phyloP scores from a whole-genome alignment of 352 stramenopile genomes.

The Pythium dissimile region DNA sequence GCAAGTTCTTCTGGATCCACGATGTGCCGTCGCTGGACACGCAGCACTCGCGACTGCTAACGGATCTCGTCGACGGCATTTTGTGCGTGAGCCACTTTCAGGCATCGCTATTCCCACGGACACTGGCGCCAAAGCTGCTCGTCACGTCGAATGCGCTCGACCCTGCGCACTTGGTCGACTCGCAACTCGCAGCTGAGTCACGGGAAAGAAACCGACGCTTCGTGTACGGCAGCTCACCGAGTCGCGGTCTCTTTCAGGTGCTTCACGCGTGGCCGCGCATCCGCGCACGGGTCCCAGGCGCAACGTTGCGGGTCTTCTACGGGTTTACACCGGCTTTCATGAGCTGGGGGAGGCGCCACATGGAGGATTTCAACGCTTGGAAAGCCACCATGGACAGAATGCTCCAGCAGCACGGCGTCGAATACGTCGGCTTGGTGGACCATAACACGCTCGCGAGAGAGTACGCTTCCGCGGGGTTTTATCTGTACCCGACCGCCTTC shows the following conservation, averaged over 20 bases:
- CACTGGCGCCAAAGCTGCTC: constrained; percentile 42
- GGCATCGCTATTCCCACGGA: constrained; percentile 39
- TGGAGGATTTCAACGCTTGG: constrained; percentile 64
- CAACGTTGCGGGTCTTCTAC: constrained; percentile 84
- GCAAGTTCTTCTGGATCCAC: constrained; percentile 82
- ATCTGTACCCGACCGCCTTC: constrained; percentile 88
- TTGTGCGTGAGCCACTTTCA: constrained; percentile 86
- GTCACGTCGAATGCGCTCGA: constrained; percentile 80
- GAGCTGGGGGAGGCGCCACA: constrained; percentile 40
- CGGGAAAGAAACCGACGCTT: constrained; percentile 57
- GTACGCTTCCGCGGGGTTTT: constrained; percentile 81
- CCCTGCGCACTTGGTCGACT: constrained; percentile 53
- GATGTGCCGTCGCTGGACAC: constrained; percentile 49
- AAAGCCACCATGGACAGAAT: constrained; percentile 36
- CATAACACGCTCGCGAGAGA: constrained; percentile 64
- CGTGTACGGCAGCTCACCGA: constrained; percentile 86
- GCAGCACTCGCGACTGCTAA: constrained; percentile 31
- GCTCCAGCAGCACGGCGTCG: constrained; percentile 47
- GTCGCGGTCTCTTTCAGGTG: constrained; percentile 65
- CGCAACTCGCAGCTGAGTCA: not conserved
- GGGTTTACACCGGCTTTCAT: constrained; percentile 83
- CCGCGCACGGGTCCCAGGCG: constrained; percentile 39
- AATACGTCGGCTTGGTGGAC: constrained; percentile 78
- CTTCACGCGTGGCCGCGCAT: constrained; percentile 76
- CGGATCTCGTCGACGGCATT: constrained; percentile 49